Evolutionary conservation across 805 yeast genomes (phyloP).

Genomic region (Cyberlindnera sargentensis): DNA sequence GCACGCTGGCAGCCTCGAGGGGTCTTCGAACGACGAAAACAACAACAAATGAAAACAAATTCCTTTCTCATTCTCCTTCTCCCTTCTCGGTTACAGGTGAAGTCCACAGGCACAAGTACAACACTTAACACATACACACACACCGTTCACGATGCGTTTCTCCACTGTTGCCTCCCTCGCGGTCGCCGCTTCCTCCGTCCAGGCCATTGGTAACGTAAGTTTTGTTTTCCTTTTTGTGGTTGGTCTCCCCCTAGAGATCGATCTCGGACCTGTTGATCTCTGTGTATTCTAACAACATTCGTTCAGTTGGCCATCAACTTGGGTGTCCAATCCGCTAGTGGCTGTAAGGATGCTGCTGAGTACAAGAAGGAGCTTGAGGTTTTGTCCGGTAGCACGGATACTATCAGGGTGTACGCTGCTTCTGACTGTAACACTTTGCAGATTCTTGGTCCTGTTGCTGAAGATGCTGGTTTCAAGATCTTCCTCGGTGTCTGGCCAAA

Average conservation of each 20-base stretch:
- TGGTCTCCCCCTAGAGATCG: not conserved
- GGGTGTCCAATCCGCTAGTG: constrained; percentile 66
- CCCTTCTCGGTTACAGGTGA: too few relatives aligned
- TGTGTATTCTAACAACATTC: not conserved
- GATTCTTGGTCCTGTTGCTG: constrained; percentile 81
- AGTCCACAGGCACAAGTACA: too few relatives aligned
- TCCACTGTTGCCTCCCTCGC: constrained; percentile 28
- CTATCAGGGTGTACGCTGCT: constrained; percentile 82
- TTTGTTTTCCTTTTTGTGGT: not conserved
- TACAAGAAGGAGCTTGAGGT: constrained; percentile 60
- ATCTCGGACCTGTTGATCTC: not conserved
- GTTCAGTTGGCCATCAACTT: constrained; percentile 66
- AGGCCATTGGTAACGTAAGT: constrained; percentile 52
- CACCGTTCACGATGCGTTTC: constrained; percentile 16
- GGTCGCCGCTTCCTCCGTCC: constrained; percentile 39
- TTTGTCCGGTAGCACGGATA: constrained; percentile 51
- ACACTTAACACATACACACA: too few relatives aligned
- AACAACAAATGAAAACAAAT: too few relatives aligned
- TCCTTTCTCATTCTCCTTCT: too few relatives aligned
- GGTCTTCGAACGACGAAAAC: too few relatives aligned
- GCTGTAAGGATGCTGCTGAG: constrained; percentile 69
- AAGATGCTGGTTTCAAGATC: constrained; percentile 64
- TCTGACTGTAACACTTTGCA: constrained; percentile 91
- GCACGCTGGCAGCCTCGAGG: too few relatives aligned
- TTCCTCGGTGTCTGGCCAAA: constrained; percentile 93